phyloP scores from a whole-genome alignment of 2,329 filamentous ascomycete species.

The Nigrospora oryzae region DNA sequence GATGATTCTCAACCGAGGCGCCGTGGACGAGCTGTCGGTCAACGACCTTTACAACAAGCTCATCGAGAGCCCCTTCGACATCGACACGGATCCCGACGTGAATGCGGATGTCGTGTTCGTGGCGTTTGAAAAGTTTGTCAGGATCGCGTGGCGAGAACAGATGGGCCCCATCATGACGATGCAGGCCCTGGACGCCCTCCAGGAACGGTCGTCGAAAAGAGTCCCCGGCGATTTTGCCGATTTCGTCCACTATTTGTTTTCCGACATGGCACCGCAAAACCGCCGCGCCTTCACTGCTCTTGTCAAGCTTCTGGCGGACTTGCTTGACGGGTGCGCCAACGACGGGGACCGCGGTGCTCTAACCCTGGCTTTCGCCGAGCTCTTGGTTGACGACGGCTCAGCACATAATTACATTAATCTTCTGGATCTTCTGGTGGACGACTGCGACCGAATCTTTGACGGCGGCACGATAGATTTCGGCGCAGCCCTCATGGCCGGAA shows the following conservation, averaged over 20 bases:
- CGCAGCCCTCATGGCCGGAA: conserved; percentile 29
- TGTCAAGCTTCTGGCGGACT: conserved; percentile 76
- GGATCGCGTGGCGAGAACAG: conserved; percentile 78
- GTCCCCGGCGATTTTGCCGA: conserved; percentile 67
- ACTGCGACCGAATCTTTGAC: conserved; percentile 83
- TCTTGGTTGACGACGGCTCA: conserved; percentile 69
- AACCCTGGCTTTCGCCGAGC: conserved; percentile 80
- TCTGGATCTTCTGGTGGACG: conserved; percentile 80
- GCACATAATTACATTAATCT: conserved; percentile 81
- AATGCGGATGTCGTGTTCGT: conserved; percentile 80
- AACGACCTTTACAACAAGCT: conserved; percentile 88
- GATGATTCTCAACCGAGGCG: conserved; percentile 59
- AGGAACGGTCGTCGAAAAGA: conserved; percentile 55
- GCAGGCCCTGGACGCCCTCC: conserved; percentile 64
- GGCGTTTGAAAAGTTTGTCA: conserved; percentile 88
- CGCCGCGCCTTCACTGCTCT: conserved; percentile 73
- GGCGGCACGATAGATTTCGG: conserved; percentile 31
- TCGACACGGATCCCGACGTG: conserved; percentile 66
- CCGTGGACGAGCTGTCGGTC: conserved; percentile 69
- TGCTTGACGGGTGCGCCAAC: conserved; percentile 83
- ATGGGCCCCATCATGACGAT: conserved; percentile 78
- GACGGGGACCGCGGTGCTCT: conserved; percentile 84
- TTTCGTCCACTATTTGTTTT: conserved; percentile 56
- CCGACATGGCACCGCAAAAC: conserved; percentile 61
- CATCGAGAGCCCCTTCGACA: conserved; percentile 72